Conservation (phyloP, 2,329 filamentous ascomycete species). For the Polychaeton citri region DNA sequence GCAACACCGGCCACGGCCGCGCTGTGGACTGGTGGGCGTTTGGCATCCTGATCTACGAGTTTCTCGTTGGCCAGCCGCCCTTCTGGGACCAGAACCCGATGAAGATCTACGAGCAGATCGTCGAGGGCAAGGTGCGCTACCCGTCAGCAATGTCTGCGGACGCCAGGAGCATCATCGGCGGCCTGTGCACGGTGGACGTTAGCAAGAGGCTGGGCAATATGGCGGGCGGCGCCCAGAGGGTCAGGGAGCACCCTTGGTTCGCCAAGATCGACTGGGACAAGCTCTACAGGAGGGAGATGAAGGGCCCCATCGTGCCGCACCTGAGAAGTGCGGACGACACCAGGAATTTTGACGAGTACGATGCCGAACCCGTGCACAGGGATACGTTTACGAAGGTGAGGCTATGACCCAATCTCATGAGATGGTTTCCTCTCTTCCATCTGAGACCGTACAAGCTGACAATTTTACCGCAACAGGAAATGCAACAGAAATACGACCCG, state of each 20-base stretch:
- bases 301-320: slow-evolving; percentile 64
- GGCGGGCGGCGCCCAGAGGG: slow-evolving; percentile 54
- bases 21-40: slow-evolving; percentile 84
- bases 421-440: too few species aligned
- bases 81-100: slow-evolving; percentile 82
- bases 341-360: slow-evolving; percentile 70
- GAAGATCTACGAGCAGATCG: slow-evolving; percentile 74
- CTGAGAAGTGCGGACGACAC: slow-evolving; percentile 60
- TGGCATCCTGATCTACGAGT: slow-evolving; percentile 73
- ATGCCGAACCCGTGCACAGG: slow-evolving; percentile 55
- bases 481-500: slow-evolving; percentile 55
- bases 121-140: slow-evolving; percentile 64
- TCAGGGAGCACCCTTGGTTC: slow-evolving; percentile 70
- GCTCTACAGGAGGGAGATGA: slow-evolving; percentile 48
- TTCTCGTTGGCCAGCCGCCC: slow-evolving; percentile 70
- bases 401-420: slow-evolving; percentile 1
- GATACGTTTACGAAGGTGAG: slow-evolving; percentile 49
- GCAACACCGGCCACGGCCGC: slow-evolving; percentile 60
- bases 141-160: slow-evolving; percentile 54
- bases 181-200: slow-evolving; percentile 66
- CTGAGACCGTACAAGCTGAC: too few species aligned
- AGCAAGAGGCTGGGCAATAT: slow-evolving; percentile 68
- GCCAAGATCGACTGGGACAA: slow-evolving; percentile 60
- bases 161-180: slow-evolving; percentile 61
- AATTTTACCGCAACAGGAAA: slow-evolving; percentile 35